Evolutionary conservation across 108 stramenopile genomes (phyloP).

Genomic region (Conticribra weissflogii): DNA sequence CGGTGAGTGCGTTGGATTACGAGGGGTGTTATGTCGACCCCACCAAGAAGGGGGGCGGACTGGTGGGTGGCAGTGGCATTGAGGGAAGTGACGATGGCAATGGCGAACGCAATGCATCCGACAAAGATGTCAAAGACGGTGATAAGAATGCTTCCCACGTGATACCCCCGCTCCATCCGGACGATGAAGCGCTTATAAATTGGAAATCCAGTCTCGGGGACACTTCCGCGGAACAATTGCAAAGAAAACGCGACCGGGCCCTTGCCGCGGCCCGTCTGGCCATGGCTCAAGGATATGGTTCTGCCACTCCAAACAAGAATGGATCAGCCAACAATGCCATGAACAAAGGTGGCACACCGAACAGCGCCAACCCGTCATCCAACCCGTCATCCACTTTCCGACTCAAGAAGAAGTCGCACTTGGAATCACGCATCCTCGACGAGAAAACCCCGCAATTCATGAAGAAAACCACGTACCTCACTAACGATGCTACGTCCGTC

Average conservation of each 20-base stretch:
- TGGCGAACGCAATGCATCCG: not conserved
- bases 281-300: constrained; percentile 51
- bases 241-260: constrained; percentile 60
- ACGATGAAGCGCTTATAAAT: constrained; percentile 74
- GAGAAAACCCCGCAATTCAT: constrained; percentile 75
- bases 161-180: constrained; percentile 53
- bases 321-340: constrained; percentile 18
- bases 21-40: constrained; percentile 57
- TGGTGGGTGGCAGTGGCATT: not conserved
- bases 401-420: constrained; percentile 60
- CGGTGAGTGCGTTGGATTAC: constrained; percentile 84
- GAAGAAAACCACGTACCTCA: constrained; percentile 89
- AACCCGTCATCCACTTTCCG: not conserved
- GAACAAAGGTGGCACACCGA: not conserved
- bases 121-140: not conserved
- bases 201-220: constrained; percentile 85
- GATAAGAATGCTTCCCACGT: constrained; percentile 3
- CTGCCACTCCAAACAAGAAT: constrained; percentile 2
- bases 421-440: constrained; percentile 80
- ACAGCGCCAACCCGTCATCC: not conserved
- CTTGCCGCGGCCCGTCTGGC: constrained; percentile 75
- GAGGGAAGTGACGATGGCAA: not conserved
- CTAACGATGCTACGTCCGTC: constrained; percentile 81
- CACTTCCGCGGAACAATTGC: constrained; percentile 71
- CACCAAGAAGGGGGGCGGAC: not conserved